Evolutionary conservation across 1,284 basidiomycete genomes (phyloP).

Genomic region (Melanopsichium pennsylvanicum): DNA sequence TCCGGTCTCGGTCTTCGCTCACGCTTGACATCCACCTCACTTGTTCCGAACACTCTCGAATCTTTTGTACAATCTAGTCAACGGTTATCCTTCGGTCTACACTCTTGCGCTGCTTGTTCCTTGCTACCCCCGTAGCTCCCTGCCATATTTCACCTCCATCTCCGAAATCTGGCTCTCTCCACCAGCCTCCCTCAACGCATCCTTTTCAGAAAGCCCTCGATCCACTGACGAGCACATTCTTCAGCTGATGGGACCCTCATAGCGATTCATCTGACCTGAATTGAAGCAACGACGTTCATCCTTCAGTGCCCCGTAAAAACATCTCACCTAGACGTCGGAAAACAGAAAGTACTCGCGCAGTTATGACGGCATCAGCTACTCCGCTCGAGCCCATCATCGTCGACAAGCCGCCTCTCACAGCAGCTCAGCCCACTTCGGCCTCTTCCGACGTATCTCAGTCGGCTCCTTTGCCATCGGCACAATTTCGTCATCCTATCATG

Average conservation of each 20-base stretch:
- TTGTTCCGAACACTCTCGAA: too few species aligned
- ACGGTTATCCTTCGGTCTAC: too few species aligned
- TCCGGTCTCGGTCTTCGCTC: not conserved
- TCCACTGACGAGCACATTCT: not conserved
- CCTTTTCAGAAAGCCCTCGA: too few species aligned
- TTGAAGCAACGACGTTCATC: not conserved
- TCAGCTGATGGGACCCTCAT: not conserved
- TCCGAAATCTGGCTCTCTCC: too few species aligned
- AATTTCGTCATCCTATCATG: not conserved
- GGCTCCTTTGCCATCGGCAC: conserved; percentile 9
- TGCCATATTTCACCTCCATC: too few species aligned
- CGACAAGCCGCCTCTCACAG: conserved; percentile 5
- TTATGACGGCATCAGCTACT: conserved; percentile 14
- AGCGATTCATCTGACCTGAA: not conserved
- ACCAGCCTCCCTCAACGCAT: too few species aligned
- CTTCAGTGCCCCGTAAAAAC: too few species aligned
- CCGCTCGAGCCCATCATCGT: conserved; percentile 25
- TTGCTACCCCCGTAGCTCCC: too few species aligned
- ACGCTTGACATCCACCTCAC: not conserved
- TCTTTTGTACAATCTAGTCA: too few species aligned
- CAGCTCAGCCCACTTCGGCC: conserved; percentile 6
- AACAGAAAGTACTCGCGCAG: not conserved
- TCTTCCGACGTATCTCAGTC: conserved; percentile 2
- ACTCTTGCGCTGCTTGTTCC: too few species aligned
- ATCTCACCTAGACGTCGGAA: too few species aligned